Base-by-base conservation (phyloP, 2,329 filamentous ascomycete species). In the Cercospora janseana region DNA sequence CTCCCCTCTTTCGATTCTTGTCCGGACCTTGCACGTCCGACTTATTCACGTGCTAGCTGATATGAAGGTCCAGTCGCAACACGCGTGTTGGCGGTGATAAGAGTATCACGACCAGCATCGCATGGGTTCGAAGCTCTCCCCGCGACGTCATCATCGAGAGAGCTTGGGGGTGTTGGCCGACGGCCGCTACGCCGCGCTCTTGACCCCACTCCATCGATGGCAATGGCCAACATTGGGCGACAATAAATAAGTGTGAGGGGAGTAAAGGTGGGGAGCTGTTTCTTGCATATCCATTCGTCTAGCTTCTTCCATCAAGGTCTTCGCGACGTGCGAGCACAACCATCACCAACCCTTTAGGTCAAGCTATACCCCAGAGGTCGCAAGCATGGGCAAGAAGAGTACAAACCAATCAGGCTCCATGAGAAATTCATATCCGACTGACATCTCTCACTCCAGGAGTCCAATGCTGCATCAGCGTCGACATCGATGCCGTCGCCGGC, bases 401-500 rank as follows among this genome's bases (percentile, higher is more conserved):
- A 47, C 4, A n/a, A n/a, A n/a, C n/a, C n/a, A n/a, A n/a, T n/a
- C n/a, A n/a, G n/a, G n/a, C n/a, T n/a, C n/a, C n/a, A n/a, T n/a
- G n/a, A n/a, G n/a, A n/a, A n/a, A n/a, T n/a, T n/a, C n/a, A n/a
- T n/a, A n/a, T 12, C 18, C 20, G 20, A 23, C 15, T 13, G n/a
- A 15, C 6, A 10, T 4, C 20, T 13, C 7, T 1, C n/a, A 15
- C 28, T 15, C 13, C 35, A 66, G 63, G 58, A 45, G 61, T 63
- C 8, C 64, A 63, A 57, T 63, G 60, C 53, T 66, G 65, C 52
- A 66, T 67, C 47, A 65, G 61, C 2, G 82, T 88, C 18, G 86
- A 89, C 54, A 83, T 89, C 20, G 85, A 89, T 57, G 85, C 85
- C n/a, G 83, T 88, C 1, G 80, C 85, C 1, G 85, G 86, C 6